Percentiles rank a stretch among this genome's conserved stretches.
Evolutionary conservation across 805 yeast species (phyloP).

Genomic region (Nakazawaea wickerhamii): DNA sequence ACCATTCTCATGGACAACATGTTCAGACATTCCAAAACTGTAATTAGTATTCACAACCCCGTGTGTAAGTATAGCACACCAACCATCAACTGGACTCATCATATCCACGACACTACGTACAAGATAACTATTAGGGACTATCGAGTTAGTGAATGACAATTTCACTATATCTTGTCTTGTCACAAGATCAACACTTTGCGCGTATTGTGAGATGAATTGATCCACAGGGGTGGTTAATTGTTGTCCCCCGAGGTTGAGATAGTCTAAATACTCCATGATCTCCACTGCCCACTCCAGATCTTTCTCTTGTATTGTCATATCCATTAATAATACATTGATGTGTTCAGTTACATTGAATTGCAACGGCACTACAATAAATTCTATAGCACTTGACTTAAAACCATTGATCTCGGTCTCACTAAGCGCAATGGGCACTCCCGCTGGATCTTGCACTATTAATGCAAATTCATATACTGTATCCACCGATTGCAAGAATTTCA

Average conservation of each 20-base stretch:
- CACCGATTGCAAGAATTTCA: conserved; percentile 9
- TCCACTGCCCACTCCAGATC: conserved; percentile 20
- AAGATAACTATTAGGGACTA: conserved; percentile 16
- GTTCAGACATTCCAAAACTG: conserved; percentile 24
- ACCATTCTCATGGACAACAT: conserved; percentile 24
- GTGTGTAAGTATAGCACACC: conserved; percentile 22
- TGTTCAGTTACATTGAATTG: background rate
- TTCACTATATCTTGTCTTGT: conserved; percentile 14
- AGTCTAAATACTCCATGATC: conserved; percentile 27
- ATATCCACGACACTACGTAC: too few species aligned
- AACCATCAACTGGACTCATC: conserved; percentile 6
- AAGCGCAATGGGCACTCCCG: conserved; percentile 83
- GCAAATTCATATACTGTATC: background rate
- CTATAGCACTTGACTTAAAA: background rate
- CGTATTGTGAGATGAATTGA: conserved; percentile 23
- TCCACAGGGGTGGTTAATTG: conserved; percentile 20
- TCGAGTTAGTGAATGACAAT: conserved; percentile 16
- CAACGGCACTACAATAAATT: background rate
- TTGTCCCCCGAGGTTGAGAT: conserved; percentile 21
- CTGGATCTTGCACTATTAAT: background rate
- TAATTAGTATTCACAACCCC: conserved; percentile 26
- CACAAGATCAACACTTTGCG: conserved; percentile 12
- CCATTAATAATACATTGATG: background rate
- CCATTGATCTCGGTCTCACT: conserved; percentile 56
- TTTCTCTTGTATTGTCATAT: conserved; percentile 9